Evolutionary conservation across 1,284 basidiomycete species (phyloP), one percentile per base, ranked within the genome.

Genomic region (Rhodotorula sp.): DNA sequence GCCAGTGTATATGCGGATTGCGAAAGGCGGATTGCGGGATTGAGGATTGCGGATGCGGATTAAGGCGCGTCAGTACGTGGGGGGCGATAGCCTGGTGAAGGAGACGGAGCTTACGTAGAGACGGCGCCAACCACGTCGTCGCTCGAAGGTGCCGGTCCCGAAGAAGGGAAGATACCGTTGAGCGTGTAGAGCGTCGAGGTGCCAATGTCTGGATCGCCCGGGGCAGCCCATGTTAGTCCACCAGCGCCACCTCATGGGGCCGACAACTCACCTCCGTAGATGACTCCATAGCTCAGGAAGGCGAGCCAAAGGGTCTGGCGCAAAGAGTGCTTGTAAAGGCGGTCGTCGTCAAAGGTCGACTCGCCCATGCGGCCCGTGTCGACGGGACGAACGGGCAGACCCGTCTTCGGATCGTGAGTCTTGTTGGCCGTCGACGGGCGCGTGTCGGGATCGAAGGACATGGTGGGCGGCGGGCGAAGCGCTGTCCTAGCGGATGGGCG

Each of bases 161-260:
- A 64, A 0, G 84, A 56, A 7, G 85, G 83, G 85, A 87, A 89
- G 22, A 89, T 85, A 24, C 86, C 86, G 75, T 87, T 88, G 45
- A 89, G 76, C 3, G 86, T 85, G 77, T 88, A 88, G 20, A 88
- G 79, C 2, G 87, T 87, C 0, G 85, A 87, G 0, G 87, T 88
- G 22, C 78, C 76, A 56, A 71, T 64, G 48, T 67, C 44, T 24
- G 49, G 22, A 33, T 1, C n/a, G n/a, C n/a, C 1, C 37, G 37
- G 37, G 10, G 37, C 10, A 42, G 37, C 37, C 37, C 37, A 12
- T 2, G 30, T 49, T 30, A 49, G 33, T 24, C 4, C 15, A 7
- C 17, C n/a, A 10, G 18, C 5, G n/a, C 37, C 49, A 46, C 7
- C 22, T 33, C 26, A 6, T 20, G 49, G 10, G 48, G 29, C 55